Percentiles rank a stretch among this genome's conserved stretches.
These are phyloP conservation scores for Gamarada debralockiae DNA, from an alignment of 495 filamentous ascomycete species.

Conservation along the genomic window DNA sequence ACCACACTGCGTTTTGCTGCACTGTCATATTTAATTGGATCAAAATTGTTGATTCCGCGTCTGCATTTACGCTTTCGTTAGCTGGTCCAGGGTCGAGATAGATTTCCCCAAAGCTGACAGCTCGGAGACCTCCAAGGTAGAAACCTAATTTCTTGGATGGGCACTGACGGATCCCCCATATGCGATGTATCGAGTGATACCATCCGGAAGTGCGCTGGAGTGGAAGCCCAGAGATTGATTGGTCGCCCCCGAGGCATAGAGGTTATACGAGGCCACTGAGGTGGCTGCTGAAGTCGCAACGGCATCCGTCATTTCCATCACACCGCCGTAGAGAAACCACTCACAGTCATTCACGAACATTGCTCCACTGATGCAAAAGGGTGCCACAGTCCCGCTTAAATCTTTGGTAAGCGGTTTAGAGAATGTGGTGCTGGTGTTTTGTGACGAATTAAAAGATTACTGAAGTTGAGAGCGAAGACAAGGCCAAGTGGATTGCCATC, in stretches of 20 bases:
- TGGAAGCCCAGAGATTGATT: constrained; percentile 41
- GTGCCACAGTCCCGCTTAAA: constrained; percentile 36
- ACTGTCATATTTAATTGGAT: constrained; percentile 58
- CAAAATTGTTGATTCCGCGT: constrained; percentile 43
- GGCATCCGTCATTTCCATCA: constrained; percentile 20
- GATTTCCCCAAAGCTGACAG: constrained; percentile 41
- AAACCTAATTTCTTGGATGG: constrained; percentile 71
- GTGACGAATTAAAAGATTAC: constrained; percentile 45
- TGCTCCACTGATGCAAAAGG: constrained; percentile 56
- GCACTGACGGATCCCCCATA: constrained; percentile 57
- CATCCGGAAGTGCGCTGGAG: constrained; percentile 30
- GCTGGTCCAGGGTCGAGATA: background rate
- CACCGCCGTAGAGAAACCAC: constrained; percentile 51
- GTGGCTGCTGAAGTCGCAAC: constrained; percentile 30
- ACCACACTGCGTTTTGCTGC: constrained; percentile 47
- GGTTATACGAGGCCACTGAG: constrained; percentile 43
- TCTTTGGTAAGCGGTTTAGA: constrained; percentile 42
- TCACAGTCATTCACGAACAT: constrained; percentile 64
- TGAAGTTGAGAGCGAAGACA: constrained; percentile 56
- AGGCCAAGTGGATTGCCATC: constrained; percentile 43
- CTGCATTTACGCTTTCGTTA: constrained; percentile 32
- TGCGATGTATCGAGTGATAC: constrained; percentile 59
- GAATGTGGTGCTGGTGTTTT: constrained; percentile 42
- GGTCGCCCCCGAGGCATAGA: constrained; percentile 43
- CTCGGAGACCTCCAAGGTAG: constrained; percentile 64